phyloP scores from a whole-genome alignment of 2,329 filamentous ascomycete genomes.

The Juglanconis oblonga region DNA sequence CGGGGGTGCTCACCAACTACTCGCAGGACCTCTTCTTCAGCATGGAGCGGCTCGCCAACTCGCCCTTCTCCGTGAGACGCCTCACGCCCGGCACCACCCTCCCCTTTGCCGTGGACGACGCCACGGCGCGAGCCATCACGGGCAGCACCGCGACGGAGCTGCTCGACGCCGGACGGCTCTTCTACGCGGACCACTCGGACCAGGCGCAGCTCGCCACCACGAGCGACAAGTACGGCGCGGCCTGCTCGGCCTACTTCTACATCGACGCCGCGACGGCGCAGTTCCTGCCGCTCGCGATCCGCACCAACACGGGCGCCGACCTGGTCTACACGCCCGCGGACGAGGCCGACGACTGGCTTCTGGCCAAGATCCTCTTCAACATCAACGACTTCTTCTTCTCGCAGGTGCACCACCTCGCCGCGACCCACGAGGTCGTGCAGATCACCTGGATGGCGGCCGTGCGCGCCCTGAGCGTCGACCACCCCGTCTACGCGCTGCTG shows the following conservation, averaged over 20 bases:
- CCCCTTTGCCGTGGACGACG: conserved; percentile 34
- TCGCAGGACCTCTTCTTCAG: conserved; percentile 44
- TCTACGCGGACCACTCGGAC: conserved; percentile 38
- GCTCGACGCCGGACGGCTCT: conserved; percentile 34
- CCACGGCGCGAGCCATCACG: conserved; percentile 27
- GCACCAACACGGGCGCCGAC: conserved; percentile 38
- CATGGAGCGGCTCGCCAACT: conserved; percentile 42
- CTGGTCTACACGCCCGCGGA: conserved; percentile 46
- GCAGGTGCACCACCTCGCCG: conserved; percentile 40
- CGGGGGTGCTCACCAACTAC: conserved; percentile 40
- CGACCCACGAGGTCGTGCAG: conserved; percentile 40
- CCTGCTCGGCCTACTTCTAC: conserved; percentile 46
- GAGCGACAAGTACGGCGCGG: conserved; percentile 32
- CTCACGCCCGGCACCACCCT: conserved; percentile 27
- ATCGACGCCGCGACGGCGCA: conserved; percentile 34
- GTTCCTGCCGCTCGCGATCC: conserved; percentile 46
- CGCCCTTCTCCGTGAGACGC: conserved; percentile 35
- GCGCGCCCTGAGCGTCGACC: conserved; percentile 40
- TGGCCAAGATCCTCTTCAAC: conserved; percentile 49
- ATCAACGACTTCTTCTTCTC: conserved; percentile 43
- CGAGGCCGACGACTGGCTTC: conserved; percentile 41
- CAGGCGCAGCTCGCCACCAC: conserved; percentile 27
- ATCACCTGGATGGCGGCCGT: conserved; percentile 41
- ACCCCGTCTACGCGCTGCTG: conserved; percentile 39
- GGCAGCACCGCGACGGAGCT: conserved; percentile 31